Conservation (phyloP, 1,139 yeast genomes). For the Sugiyamaella pinicola region DNA sequence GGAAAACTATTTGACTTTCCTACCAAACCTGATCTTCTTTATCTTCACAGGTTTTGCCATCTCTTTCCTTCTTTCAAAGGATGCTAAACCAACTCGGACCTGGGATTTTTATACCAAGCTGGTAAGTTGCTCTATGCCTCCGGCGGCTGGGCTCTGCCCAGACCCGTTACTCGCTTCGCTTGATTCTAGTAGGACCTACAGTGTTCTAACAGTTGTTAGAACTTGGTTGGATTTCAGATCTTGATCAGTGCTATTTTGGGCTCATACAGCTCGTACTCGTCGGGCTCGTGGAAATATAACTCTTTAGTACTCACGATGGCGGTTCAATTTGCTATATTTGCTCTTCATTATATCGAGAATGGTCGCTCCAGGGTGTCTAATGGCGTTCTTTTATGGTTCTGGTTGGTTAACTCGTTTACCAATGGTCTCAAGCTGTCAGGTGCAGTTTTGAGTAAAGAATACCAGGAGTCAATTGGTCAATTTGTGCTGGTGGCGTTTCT, state of each 20-base stretch:
- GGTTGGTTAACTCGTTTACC: slow-evolving; percentile 59
- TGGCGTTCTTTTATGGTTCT: slow-evolving; percentile 67
- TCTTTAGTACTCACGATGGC: slow-evolving; percentile 10
- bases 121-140: slow-evolving; percentile 8
- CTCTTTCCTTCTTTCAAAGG: background rate
- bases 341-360: slow-evolving; percentile 69
- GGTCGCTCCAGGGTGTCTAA: slow-evolving; percentile 63
- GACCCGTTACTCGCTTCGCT: too few relatives aligned
- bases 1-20: slow-evolving; percentile 20
- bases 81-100: slow-evolving; percentile 4
- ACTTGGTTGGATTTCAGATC: slow-evolving; percentile 11
- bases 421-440: slow-evolving; percentile 50
- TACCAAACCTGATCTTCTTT: slow-evolving; percentile 10
- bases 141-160: background rate
- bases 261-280: background rate
- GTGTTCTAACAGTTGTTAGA: slow-evolving; percentile 10
- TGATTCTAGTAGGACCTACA: too few relatives aligned
- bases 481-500: slow-evolving; percentile 16
- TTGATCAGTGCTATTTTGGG: slow-evolving; percentile 3
- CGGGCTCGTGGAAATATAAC: slow-evolving; percentile 5
- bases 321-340: slow-evolving; percentile 47
- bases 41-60: slow-evolving; percentile 12
- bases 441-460: slow-evolving; percentile 17
- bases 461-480: slow-evolving; percentile 17
- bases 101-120: slow-evolving; percentile 24